phyloP scores from a whole-genome alignment of 2,329 filamentous ascomycete genomes.

The Hymenoscyphus occultus region DNA sequence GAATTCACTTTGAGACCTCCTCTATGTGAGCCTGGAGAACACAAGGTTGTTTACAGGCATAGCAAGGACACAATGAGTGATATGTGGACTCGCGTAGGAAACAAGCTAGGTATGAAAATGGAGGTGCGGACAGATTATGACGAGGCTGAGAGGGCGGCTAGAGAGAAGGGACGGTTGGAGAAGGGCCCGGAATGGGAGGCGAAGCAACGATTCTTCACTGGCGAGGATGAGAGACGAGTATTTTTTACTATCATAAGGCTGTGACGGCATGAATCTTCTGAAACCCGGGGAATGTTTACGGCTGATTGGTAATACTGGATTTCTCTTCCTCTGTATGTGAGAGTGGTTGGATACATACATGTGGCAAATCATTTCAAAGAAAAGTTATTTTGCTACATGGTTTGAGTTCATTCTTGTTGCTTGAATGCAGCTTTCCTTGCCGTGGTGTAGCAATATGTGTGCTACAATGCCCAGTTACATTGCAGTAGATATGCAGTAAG shows the following conservation, averaged over 20 bases:
- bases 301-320: not conserved
- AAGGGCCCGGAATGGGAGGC: not conserved
- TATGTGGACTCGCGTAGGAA: conserved; percentile 1
- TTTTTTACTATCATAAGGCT: not conserved
- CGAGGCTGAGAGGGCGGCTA: not conserved
- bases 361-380: no score
- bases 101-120: not conserved
- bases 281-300: not conserved
- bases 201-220: not conserved
- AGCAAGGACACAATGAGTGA: not conserved
- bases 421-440: no score
- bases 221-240: not conserved
- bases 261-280: not conserved
- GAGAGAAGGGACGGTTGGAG: not conserved
- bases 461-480: no score
- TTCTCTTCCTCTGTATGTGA: not conserved
- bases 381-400: no score
- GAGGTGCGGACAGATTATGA: conserved; percentile 1
- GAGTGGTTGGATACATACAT: no score
- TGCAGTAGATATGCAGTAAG: no score
- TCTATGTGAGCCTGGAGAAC: not conserved
- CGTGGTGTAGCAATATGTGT: no score
- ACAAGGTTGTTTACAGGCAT: conserved; percentile 1
- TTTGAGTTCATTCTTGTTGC: no score
- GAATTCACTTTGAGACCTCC: not conserved